Evolutionary conservation across 805 yeast species (phyloP), one percentile per base, ranked within the genome.

Genomic region (Yarrowia divulgata): DNA sequence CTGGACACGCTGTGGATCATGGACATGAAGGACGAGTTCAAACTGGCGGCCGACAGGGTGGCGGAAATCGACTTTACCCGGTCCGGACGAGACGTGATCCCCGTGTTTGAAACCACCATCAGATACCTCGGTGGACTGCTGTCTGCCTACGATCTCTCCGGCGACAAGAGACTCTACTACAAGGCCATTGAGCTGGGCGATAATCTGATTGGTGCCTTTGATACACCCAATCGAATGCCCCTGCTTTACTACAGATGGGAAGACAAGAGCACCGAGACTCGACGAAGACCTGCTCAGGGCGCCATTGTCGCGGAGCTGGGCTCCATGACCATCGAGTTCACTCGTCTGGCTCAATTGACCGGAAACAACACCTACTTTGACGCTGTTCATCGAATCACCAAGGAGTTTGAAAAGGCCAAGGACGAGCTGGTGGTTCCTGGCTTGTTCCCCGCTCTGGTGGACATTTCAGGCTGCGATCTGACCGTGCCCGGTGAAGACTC

Each of bases 201-300:
- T 62, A 78, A 85, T 67, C 74, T 85, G 42, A 72, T 86, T 72
- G 84, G 85, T 29, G 83, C 88, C 0, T 87, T 85, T 72, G 89
- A 87, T 71, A 85, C 89, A 0, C 88, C 88, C 16, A 85, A 85
- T 71, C 78, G 84, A 54, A 79, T 87, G 78, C 90, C 90, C 3
- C 69, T 83, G 10, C 72, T 84, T 23, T 80, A 78, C 68, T 85
- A 79, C 72, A 76, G 79, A 14, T 84, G 87, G 83, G 75, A 77
- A 35, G 77, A 73, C 35, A 54, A 57, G 67, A 73, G 69, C 19
- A 46, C 72, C n/a, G 69, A 57, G 46, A 45, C 58, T 29, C 72
- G 70, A 39, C 70, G 70, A 14, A 73, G 79, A 12, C 78, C 81
- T 14, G 77, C 78, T 5, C 70, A 72, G 39, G 70, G 68, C 43